Percentiles rank a stretch among this genome's conserved stretches.
Conservation (phyloP, 805 yeast genomes). For the Blastobotrys muscicola region DNA sequence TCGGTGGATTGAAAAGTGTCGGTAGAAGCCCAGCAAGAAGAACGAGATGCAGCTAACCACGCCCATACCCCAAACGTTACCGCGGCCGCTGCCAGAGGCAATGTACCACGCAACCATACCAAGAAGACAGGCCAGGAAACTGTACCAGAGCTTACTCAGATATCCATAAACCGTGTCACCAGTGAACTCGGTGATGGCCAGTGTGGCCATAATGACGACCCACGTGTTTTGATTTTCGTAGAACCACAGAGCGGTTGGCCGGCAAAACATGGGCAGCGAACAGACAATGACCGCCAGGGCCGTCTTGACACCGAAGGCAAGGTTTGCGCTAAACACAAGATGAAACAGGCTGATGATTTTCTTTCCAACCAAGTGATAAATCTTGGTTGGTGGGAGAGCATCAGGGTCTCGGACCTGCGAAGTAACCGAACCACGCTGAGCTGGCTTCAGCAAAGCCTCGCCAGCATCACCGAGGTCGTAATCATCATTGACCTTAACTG, state of each 20-base stretch:
- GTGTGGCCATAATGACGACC: slow-evolving; percentile 24
- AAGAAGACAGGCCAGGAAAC: slow-evolving; percentile 23
- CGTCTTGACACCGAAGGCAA: slow-evolving; percentile 19
- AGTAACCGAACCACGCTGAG: not conserved
- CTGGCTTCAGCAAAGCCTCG: slow-evolving; percentile 2
- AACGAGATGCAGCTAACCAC: slow-evolving; percentile 21
- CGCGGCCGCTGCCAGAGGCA: slow-evolving; percentile 23
- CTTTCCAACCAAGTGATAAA: slow-evolving; percentile 19
- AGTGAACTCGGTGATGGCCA: slow-evolving; percentile 20
- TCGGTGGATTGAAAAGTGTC: slow-evolving; percentile 25
- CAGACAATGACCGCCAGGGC: slow-evolving; percentile 18
- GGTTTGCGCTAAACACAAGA: slow-evolving; percentile 7
- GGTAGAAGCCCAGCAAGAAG: slow-evolving; percentile 20
- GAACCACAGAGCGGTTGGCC: slow-evolving; percentile 18
- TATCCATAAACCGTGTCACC: slow-evolving; percentile 26
- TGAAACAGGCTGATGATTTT: slow-evolving; percentile 2
- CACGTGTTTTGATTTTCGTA: slow-evolving; percentile 21
- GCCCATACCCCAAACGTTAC: slow-evolving; percentile 26
- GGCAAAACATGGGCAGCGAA: slow-evolving; percentile 20
- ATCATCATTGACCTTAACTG: slow-evolving; percentile 1
- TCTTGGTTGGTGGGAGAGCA: slow-evolving; percentile 22
- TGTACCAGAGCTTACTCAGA: slow-evolving; percentile 19
- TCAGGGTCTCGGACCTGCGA: slow-evolving; percentile 23
- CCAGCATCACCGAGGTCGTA: not conserved
- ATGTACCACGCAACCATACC: slow-evolving; percentile 30